Evolutionary conservation across 75 land plant genomes (phyloP).

Genomic region (Azolla pinnata): DNA sequence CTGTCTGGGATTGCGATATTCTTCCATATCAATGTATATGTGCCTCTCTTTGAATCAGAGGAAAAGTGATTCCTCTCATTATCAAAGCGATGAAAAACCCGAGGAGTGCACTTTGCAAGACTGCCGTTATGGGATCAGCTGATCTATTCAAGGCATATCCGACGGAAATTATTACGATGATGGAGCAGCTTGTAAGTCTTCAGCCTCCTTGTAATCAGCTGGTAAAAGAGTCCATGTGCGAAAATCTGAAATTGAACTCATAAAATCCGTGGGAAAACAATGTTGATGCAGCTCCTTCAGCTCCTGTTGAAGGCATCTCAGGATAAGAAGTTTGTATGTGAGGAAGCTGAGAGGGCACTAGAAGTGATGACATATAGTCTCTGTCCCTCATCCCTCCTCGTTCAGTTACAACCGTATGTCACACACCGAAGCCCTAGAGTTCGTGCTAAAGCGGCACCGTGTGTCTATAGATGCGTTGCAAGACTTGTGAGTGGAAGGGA

Average conservation of each 20-base stretch:
- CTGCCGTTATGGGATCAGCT: constrained; percentile 85
- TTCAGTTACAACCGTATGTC: constrained; percentile 64
- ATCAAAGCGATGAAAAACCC: constrained; percentile 88
- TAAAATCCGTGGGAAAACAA: background rate
- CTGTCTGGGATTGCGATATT: too few relatives aligned
- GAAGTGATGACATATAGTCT: constrained; percentile 52
- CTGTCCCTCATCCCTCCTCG: constrained; percentile 47
- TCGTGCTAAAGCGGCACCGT: constrained; percentile 86
- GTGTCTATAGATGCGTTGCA: constrained; percentile 63
- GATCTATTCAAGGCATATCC: constrained; percentile 70
- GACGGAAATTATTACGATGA: constrained; percentile 45
- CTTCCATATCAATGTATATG: too few relatives aligned
- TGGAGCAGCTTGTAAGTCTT: constrained; percentile 70
- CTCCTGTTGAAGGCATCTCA: constrained; percentile 85
- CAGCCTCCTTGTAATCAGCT: background rate
- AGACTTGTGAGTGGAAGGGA: constrained; percentile 43
- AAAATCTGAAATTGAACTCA: background rate
- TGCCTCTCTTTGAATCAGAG: constrained; percentile 56
- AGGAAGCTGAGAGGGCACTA: constrained; percentile 79
- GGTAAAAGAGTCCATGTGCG: too few relatives aligned
- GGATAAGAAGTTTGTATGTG: constrained; percentile 92
- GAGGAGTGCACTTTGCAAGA: constrained; percentile 91
- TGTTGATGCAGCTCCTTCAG: constrained; percentile 59
- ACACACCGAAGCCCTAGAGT: constrained; percentile 76
- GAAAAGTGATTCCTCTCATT: constrained; percentile 33